These are phyloP conservation scores for Sesbania bispinosa DNA, from an alignment of 306 rosid species.

Conservation along the genomic window DNA sequence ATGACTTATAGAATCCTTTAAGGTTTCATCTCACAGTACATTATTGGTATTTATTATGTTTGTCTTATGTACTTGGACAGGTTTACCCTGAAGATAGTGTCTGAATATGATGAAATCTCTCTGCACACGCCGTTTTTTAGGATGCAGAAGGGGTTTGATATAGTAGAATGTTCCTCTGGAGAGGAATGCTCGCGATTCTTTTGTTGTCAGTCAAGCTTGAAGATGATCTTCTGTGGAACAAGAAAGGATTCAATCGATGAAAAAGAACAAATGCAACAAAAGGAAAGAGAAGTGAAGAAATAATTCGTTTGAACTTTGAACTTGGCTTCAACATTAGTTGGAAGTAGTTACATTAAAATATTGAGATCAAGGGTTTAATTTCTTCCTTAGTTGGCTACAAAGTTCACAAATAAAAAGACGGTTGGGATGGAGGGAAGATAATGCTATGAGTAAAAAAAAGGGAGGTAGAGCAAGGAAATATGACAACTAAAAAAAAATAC, in stretches of 20 bases:
- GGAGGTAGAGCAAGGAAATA: background rate
- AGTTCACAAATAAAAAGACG: background rate
- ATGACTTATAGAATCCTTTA: too few species aligned
- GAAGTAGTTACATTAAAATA: conserved; percentile 6
- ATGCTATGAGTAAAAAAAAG: background rate
- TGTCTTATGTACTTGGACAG: conserved; percentile 32
- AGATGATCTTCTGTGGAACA: conserved; percentile 21
- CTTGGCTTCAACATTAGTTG: conserved; percentile 2
- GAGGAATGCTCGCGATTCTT: conserved; percentile 11
- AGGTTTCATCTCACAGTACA: conserved; percentile 16
- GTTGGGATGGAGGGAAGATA: background rate
- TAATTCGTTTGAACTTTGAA: background rate
- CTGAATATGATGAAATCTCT: conserved; percentile 18
- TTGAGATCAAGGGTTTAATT: conserved; percentile 15
- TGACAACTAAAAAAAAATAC: background rate
- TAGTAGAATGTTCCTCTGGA: background rate
- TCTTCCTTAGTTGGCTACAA: background rate
- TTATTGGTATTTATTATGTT: background rate
- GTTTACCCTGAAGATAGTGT: conserved; percentile 33
- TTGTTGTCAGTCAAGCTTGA: conserved; percentile 18
- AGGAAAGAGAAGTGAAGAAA: background rate
- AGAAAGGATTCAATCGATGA: background rate
- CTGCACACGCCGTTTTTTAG: background rate
- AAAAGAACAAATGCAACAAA: background rate
- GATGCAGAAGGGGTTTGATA: conserved; percentile 23